Conservation (phyloP, 1,284 basidiomycete species). For the Stygiomarasmius scandens region DNA sequence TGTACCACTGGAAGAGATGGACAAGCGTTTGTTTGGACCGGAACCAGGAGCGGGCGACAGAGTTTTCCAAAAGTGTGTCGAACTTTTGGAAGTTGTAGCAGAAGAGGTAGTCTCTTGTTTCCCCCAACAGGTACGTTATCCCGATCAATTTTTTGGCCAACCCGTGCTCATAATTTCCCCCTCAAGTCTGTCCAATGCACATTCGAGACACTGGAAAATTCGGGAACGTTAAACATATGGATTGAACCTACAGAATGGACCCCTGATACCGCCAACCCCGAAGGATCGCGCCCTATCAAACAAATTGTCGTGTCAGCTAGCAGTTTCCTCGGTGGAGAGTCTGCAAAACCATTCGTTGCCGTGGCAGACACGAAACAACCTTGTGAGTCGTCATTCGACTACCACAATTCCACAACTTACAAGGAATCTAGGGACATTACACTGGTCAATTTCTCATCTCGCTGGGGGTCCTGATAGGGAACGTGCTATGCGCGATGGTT, state of each 20-base stretch:
- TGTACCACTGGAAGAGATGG: constrained; percentile 87
- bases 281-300: constrained; percentile 38
- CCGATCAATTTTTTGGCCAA: background rate
- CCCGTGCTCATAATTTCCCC: background rate
- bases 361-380: constrained; percentile 32
- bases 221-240: constrained; percentile 56
- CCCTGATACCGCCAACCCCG: constrained; percentile 25
- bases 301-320: constrained; percentile 36
- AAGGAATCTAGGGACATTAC: constrained; percentile 50
- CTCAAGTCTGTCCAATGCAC: constrained; percentile 59
- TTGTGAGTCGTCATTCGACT: constrained; percentile 40
- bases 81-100: constrained; percentile 73
- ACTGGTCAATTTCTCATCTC: constrained; percentile 50
- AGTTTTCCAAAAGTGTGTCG: constrained; percentile 79
- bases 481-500: constrained; percentile 34
- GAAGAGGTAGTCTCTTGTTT: constrained; percentile 65
- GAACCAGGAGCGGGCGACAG: constrained; percentile 60
- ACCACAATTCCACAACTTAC: constrained; percentile 4
- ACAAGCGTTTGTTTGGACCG: constrained; percentile 75
- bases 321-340: constrained; percentile 35
- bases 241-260: constrained; percentile 62
- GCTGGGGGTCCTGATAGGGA: constrained; percentile 24
- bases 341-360: constrained; percentile 36
- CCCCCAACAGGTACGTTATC: constrained; percentile 60
- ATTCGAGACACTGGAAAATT: constrained; percentile 53